Conservation (phyloP, 805 yeast species). For the Candida hungchunana region DNA sequence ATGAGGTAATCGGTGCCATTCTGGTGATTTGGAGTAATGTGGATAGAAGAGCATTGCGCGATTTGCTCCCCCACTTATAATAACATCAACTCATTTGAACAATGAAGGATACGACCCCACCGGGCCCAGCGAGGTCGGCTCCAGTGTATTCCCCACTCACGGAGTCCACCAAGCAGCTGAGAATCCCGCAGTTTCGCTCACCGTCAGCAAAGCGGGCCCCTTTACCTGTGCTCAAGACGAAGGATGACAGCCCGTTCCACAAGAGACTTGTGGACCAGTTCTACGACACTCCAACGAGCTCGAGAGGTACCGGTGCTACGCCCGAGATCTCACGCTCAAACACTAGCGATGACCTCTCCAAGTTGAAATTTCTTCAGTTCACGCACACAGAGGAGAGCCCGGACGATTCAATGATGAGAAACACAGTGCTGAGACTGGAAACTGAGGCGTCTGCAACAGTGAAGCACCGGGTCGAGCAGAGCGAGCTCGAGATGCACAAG, state of each 20-base stretch:
- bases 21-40: too few relatives aligned
- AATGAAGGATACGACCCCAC: too few relatives aligned
- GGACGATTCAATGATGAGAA: not conserved
- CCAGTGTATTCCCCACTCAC: slow-evolving; percentile 2
- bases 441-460: slow-evolving; percentile 2
- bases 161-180: slow-evolving; percentile 14
- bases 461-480: slow-evolving; percentile 9
- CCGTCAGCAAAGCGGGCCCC: slow-evolving; percentile 5
- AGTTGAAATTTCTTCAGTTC: slow-evolving; percentile 3
- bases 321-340: slow-evolving; percentile 9
- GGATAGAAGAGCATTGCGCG: too few relatives aligned
- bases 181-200: slow-evolving; percentile 12
- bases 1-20: too few relatives aligned
- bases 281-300: slow-evolving; percentile 9
- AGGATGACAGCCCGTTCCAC: slow-evolving; percentile 5
- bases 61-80: too few relatives aligned
- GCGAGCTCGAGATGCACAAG: slow-evolving; percentile 4
- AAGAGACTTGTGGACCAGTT: slow-evolving; percentile 21
- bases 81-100: too few relatives aligned
- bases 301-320: slow-evolving; percentile 3
- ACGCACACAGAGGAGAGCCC: slow-evolving; percentile 2
- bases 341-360: slow-evolving; percentile 6
- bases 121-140: too few relatives aligned
- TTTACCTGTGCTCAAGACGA: slow-evolving; percentile 7
- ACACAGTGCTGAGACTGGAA: slow-evolving; percentile 2